Conservation (phyloP, 106 monocot species). For the Phalaenopsis aphrodite region DNA sequence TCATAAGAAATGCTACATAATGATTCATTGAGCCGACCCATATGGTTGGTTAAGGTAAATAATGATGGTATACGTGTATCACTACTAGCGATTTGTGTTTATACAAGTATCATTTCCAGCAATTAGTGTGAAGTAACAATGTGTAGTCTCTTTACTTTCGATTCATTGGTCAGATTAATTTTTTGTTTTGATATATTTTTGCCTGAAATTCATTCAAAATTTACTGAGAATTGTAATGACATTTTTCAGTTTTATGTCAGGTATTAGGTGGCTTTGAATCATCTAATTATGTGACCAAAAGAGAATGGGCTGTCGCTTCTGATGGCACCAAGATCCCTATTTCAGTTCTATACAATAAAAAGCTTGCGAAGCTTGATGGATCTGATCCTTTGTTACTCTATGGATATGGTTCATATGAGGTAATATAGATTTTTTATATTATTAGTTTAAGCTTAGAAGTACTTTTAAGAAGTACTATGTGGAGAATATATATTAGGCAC, state of each 20-base stretch:
- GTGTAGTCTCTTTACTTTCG: no score
- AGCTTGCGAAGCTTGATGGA: slow-evolving; percentile 89
- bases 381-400: slow-evolving; percentile 80
- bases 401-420: slow-evolving; percentile 98
- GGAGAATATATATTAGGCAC: neutral
- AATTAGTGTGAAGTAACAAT: no score
- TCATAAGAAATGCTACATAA: no score
- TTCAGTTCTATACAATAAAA: slow-evolving; percentile 78
- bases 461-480: neutral
- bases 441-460: neutral
- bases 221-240: neutral
- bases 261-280: slow-evolving; percentile 84
- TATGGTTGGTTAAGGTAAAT: no score
- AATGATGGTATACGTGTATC: no score
- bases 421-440: slow-evolving; percentile 15
- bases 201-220: neutral
- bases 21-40: no score
- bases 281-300: slow-evolving; percentile 81
- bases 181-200: neutral
- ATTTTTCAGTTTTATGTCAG: slow-evolving; percentile 19
- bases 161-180: neutral
- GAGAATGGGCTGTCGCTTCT: slow-evolving; percentile 75
- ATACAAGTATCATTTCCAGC: no score
- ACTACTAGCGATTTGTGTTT: no score
- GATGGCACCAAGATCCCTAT: slow-evolving; percentile 82